Percentiles rank a stretch among this genome's conserved stretches.
phyloP scores from a whole-genome alignment of 2,329 filamentous ascomycete species.

The Calonectria ilicicola region DNA sequence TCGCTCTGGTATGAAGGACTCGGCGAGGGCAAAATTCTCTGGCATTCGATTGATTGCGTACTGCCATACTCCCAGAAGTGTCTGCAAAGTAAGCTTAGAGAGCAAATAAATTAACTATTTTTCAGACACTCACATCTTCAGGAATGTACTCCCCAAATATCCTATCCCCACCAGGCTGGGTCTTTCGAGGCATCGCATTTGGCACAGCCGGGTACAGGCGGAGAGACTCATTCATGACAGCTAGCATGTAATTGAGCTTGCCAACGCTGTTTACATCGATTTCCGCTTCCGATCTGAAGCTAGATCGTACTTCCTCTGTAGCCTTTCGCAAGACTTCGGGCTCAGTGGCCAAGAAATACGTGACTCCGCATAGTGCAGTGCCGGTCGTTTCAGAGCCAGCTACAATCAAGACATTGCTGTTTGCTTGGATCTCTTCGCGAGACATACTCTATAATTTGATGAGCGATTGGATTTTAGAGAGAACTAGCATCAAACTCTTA shows the following conservation, averaged over 20 bases:
- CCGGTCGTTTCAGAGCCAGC: constrained; percentile 12
- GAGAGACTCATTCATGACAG: constrained; percentile 12
- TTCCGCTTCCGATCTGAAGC: neutral
- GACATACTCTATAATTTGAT: neutral
- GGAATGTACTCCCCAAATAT: constrained; percentile 7
- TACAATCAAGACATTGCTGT: neutral
- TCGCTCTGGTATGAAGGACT: constrained; percentile 18
- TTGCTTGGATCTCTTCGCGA: neutral
- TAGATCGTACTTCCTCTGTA: neutral
- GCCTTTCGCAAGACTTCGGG: neutral
- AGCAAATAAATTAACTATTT: neutral
- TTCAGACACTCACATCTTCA: neutral
- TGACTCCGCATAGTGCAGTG: neutral
- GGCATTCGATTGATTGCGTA: constrained; percentile 15
- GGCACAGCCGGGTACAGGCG: constrained; percentile 8
- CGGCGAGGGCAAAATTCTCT: neutral
- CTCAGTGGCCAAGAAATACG: neutral
- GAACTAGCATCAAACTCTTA: neutral
- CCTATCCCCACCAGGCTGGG: neutral
- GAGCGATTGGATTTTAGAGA: neutral
- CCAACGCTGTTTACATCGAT: neutral
- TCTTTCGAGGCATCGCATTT: constrained; percentile 1
- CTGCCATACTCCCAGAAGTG: constrained; percentile 2
- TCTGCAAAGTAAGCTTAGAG: neutral
- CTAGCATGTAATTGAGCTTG: neutral